A percentile compares a stretch with the other conserved stretches of the same genome.
phyloP scores from a whole-genome alignment of 1,139 yeast species.

The Suhomyces panamericanus region DNA sequence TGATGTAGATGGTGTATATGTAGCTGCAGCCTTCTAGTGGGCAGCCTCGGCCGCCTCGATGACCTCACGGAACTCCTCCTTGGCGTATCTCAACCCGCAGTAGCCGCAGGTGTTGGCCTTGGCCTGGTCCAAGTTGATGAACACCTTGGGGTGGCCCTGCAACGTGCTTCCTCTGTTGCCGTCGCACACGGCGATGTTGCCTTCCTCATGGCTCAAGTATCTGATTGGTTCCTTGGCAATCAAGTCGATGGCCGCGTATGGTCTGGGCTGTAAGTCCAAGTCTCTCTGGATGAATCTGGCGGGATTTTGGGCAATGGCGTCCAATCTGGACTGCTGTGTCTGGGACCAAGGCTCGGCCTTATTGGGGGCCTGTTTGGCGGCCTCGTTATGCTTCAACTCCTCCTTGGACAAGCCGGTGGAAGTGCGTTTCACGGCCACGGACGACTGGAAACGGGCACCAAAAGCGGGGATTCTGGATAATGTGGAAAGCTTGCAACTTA shows the following conservation, averaged over 20 bases:
- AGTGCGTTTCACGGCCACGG: conserved; percentile 19
- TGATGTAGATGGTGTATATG: not conserved
- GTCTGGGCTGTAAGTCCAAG: conserved; percentile 68
- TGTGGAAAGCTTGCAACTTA: conserved; percentile 12
- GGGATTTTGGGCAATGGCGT: conserved; percentile 57
- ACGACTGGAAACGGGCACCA: conserved; percentile 18
- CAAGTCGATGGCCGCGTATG: conserved; percentile 82
- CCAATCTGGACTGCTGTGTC: conserved; percentile 63
- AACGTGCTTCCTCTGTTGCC: conserved; percentile 71
- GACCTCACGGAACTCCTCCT: conserved; percentile 43
- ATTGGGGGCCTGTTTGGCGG: conserved; percentile 72
- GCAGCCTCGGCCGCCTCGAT: conserved; percentile 31
- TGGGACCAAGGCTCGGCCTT: conserved; percentile 68
- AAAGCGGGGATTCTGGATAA: conserved; percentile 1
- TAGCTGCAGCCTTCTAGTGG: not conserved
- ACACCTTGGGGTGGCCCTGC: conserved; percentile 85
- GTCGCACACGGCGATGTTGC: conserved; percentile 75
- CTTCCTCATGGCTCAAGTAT: conserved; percentile 52
- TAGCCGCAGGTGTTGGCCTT: conserved; percentile 74
- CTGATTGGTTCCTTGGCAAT: conserved; percentile 73
- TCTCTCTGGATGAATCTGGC: conserved; percentile 71
- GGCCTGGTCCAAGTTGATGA: conserved; percentile 76
- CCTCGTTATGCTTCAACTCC: conserved; percentile 37
- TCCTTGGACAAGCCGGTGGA: conserved; percentile 40
- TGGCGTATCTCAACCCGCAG: conserved; percentile 71